These are phyloP conservation scores for Dentipellis fragilis DNA, from an alignment of 768 basidiomycete genomes.

Conservation along the genomic window DNA sequence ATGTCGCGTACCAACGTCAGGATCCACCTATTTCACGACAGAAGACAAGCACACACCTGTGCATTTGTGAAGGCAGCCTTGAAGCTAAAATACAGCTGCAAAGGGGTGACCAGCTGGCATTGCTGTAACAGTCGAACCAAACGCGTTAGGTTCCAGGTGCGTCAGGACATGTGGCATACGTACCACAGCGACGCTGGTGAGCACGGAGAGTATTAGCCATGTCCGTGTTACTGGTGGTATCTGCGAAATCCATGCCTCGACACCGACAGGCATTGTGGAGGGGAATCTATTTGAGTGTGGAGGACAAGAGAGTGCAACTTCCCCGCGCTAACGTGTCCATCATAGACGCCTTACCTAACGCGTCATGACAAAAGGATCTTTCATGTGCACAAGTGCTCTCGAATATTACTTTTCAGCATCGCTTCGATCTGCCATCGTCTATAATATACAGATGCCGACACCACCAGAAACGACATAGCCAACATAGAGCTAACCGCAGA, in stretches of 20 bases:
- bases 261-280: conserved; percentile 61
- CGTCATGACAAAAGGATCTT: too few relatives aligned
- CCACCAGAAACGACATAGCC: too few relatives aligned
- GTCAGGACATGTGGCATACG: conserved; percentile 23
- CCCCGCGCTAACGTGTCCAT: not conserved
- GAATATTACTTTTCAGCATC: too few relatives aligned
- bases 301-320: not conserved
- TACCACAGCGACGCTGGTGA: conserved; percentile 81
- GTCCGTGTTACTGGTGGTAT: conserved; percentile 86
- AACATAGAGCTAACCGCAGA: too few relatives aligned
- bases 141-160: not conserved
- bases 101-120: conserved; percentile 82
- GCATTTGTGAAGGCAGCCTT: conserved; percentile 73
- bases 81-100: conserved; percentile 90
- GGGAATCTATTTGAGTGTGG: not conserved
- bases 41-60: conserved; percentile 41
- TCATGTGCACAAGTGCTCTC: too few relatives aligned
- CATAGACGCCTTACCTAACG: too few relatives aligned
- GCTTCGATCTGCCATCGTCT: too few relatives aligned
- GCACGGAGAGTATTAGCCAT: conserved; percentile 75
- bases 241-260: conserved; percentile 86
- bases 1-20: conserved; percentile 10
- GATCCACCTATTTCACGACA: not conserved
- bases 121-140: conserved; percentile 41
- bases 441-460: too few relatives aligned